Conservation (phyloP, 805 yeast genomes). For the Lipomyces sp. region DNA sequence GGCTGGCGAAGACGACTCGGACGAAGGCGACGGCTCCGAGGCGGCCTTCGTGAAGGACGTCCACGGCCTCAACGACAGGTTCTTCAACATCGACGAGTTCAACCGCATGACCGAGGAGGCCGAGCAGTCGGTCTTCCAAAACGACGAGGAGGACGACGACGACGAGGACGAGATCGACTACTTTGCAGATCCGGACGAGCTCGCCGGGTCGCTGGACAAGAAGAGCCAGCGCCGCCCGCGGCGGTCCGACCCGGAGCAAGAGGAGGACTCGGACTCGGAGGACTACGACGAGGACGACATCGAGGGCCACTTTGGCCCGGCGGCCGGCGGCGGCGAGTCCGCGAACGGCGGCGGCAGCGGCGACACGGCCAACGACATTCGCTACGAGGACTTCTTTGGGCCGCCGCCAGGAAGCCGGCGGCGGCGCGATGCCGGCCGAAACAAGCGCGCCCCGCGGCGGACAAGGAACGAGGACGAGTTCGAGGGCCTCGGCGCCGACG, state of each 20-base stretch:
- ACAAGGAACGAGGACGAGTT: constrained; percentile 26
- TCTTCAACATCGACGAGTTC: constrained; percentile 81
- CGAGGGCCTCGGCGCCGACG: constrained; percentile 31
- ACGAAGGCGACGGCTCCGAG: constrained; percentile 32
- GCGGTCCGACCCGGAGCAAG: background rate
- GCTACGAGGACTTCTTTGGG: constrained; percentile 43
- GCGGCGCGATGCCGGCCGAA: constrained; percentile 13
- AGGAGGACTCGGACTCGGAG: constrained; percentile 12
- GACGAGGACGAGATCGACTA: constrained; percentile 50
- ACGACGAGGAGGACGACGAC: constrained; percentile 44
- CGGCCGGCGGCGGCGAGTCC: background rate
- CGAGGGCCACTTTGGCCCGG: constrained; percentile 39
- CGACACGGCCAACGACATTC: constrained; percentile 35
- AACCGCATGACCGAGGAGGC: constrained; percentile 63
- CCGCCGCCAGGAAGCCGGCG: constrained; percentile 34
- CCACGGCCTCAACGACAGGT: constrained; percentile 74
- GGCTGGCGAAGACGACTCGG: constrained; percentile 34
- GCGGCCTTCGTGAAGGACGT: constrained; percentile 44
- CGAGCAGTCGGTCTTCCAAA: constrained; percentile 22
- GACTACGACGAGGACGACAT: constrained; percentile 38
- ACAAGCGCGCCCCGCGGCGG: constrained; percentile 1
- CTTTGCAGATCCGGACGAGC: constrained; percentile 38
- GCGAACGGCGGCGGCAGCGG: constrained; percentile 17
- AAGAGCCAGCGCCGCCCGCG: background rate
- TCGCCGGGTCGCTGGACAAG: constrained; percentile 1